Conservation (phyloP, 495 filamentous ascomycete genomes). For the Talaromyces adpressus region DNA sequence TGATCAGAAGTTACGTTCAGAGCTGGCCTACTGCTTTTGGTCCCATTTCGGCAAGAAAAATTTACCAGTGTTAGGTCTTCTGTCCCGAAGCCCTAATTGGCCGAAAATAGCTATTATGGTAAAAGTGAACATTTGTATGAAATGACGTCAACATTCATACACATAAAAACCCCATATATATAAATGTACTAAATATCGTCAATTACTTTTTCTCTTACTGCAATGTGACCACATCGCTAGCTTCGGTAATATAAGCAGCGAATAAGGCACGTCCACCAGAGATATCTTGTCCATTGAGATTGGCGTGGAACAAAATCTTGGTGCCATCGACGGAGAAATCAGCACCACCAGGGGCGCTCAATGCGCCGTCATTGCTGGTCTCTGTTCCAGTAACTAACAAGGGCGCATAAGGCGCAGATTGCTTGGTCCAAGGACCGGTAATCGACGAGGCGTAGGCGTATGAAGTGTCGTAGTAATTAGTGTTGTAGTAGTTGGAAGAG, state of each 20-base stretch:
- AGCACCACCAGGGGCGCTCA: constrained; percentile 45
- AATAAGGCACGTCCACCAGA: constrained; percentile 24
- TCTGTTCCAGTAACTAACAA: constrained; percentile 32
- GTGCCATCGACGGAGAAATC: constrained; percentile 33
- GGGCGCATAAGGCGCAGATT: constrained; percentile 23
- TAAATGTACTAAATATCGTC: neutral
- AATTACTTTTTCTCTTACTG: neutral
- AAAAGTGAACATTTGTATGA: neutral
- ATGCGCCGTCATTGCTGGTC: constrained; percentile 2
- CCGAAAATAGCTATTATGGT: neutral
- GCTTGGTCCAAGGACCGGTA: constrained; percentile 23
- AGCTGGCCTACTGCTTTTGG: neutral
- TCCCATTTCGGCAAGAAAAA: neutral
- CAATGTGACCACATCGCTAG: constrained; percentile 2
- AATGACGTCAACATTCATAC: neutral
- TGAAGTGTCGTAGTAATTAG: constrained; percentile 45
- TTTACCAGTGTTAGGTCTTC: neutral
- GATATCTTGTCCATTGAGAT: constrained; percentile 15
- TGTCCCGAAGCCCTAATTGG: neutral
- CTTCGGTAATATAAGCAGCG: constrained; percentile 14
- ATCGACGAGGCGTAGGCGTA: constrained; percentile 44
- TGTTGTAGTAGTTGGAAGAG: constrained; percentile 48
- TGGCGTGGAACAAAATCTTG: constrained; percentile 46
- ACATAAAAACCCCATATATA: neutral
- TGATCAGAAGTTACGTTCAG: neutral